Evolutionary conservation across 306 rosid genomes (phyloP), one percentile per base, ranked within the genome.

Genomic region (Cotoneaster glaucophyllus): DNA sequence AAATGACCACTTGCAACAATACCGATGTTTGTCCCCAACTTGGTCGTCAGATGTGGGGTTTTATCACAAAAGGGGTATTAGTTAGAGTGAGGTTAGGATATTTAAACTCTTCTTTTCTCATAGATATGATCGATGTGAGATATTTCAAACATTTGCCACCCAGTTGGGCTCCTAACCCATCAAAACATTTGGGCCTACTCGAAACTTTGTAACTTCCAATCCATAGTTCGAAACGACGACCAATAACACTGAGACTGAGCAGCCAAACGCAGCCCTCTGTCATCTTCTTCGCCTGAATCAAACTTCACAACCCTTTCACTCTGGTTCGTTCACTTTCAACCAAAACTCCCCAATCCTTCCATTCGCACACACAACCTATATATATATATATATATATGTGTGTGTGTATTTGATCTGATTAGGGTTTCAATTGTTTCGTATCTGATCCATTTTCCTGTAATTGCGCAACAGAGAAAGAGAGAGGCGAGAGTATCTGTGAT

Each of bases 371-470:
- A 4, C 31, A 52, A 29, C 53, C 39, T 50, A 21, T 22, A 39
- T 28, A 12, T 22, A 2, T 58, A 29, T 34, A 11, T 29, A n/a
- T 54, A n/a, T n/a, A n/a, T n/a, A n/a, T n/a, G n/a, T n/a, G n/a
- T n/a, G 11, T 39, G 17, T 14, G 31, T 19, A 21, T n/a, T 17
- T 48, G 25, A 28, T 10, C 56, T n/a, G 79, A 66, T 78, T 84
- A 82, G 88, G 89, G 84, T 88, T 74, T 53, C 65, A 58, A 26
- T 64, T 58, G 21, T 62, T 26, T 54, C n/a, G 19, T 15, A 41
- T 54, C 25, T 76, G 78, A 73, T 62, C 63, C 65, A 37, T 18
- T 69, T 48, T 25, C 32, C 45, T 71, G 32, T 71, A 6, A 50
- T 28, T 62, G 32, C 28, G 24, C 41, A 45, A 37, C 76, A 39